Evolutionary conservation across 192 early-diverging fungal genomes (phyloP).

Genomic region (Coemansia biformis): DNA sequence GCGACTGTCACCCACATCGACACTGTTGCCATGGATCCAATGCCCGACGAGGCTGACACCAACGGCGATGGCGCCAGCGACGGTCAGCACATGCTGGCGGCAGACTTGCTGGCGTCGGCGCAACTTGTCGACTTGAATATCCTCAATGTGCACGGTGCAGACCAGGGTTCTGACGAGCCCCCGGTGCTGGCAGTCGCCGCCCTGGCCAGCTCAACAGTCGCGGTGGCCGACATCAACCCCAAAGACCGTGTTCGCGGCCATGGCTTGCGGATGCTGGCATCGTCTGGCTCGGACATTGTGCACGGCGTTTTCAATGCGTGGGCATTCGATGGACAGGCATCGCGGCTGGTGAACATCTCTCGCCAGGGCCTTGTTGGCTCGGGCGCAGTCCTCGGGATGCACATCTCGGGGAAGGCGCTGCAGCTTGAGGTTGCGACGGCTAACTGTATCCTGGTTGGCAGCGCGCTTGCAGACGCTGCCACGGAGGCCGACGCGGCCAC

Average conservation of each 20-base stretch:
- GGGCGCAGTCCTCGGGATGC: slow-evolving; percentile 21
- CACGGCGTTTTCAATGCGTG: slow-evolving; percentile 25
- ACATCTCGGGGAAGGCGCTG: slow-evolving; percentile 10
- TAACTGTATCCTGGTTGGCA: slow-evolving; percentile 17
- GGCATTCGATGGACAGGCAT: slow-evolving; percentile 4
- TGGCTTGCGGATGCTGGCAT: background rate
- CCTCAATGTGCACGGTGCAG: background rate
- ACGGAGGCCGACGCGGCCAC: background rate
- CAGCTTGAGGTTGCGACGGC: slow-evolving; percentile 25
- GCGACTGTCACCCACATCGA: background rate
- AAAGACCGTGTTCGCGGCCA: background rate
- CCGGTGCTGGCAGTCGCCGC: slow-evolving; percentile 12
- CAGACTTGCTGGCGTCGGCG: background rate
- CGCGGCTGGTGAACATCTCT: background rate
- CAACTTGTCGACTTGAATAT: slow-evolving; percentile 14
- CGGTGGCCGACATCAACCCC: background rate
- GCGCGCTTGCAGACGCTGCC: slow-evolving; percentile 3
- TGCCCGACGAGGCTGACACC: background rate
- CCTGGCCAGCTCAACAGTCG: slow-evolving; percentile 2
- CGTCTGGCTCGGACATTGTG: background rate
- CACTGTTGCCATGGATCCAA: background rate
- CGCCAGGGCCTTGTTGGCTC: slow-evolving; percentile 8
- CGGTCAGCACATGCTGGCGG: background rate
- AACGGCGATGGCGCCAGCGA: background rate
- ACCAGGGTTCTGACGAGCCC: background rate